Conservation (phyloP, 1,139 yeast species). For the Yamadazyma buinensis region DNA sequence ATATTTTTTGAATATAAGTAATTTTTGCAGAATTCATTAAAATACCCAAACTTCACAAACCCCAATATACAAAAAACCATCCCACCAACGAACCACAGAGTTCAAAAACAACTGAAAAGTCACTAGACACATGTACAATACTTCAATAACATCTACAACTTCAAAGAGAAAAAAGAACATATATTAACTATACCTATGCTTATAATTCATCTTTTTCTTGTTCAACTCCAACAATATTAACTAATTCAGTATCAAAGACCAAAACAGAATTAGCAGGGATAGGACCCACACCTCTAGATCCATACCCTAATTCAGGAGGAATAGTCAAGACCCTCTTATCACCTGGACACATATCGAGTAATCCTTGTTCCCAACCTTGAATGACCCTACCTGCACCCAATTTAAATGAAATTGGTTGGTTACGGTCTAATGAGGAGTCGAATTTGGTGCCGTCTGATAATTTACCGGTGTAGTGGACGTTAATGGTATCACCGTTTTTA, state of each 20-base stretch:
- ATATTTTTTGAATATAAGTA: too few species aligned
- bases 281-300: conserved; percentile 71
- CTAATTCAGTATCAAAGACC: conserved; percentile 54
- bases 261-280: conserved; percentile 75
- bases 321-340: conserved; percentile 76
- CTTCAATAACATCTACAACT: too few species aligned
- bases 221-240: conserved; percentile 38
- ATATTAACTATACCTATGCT: not conserved
- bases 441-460: conserved; percentile 67
- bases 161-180: too few species aligned
- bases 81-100: too few species aligned
- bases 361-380: conserved; percentile 86
- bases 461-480: conserved; percentile 74
- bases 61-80: too few species aligned
- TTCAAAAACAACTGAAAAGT: too few species aligned
- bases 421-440: conserved; percentile 69
- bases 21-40: too few species aligned
- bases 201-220: conserved; percentile 14
- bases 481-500: conserved; percentile 57
- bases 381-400: conserved; percentile 79
- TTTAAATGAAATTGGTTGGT: conserved; percentile 61
- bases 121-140: too few species aligned
- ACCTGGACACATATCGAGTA: conserved; percentile 76
- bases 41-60: too few species aligned
- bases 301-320: conserved; percentile 77